Evolutionary conservation across 2,329 filamentous ascomycete species (phyloP).

Genomic region (Akanthomyces dipterigenus): DNA sequence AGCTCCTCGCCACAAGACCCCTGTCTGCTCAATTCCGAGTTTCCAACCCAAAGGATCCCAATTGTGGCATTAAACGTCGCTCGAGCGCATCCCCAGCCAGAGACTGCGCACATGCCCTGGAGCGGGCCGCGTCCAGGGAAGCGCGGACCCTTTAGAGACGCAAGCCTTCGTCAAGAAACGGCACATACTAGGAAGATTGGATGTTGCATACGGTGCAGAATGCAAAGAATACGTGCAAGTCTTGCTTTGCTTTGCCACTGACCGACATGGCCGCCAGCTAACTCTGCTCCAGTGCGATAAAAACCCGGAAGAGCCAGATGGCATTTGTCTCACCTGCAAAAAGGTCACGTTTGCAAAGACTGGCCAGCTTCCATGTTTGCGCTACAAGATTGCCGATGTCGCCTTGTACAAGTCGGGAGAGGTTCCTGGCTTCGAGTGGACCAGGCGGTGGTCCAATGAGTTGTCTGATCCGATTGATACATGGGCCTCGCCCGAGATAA

Average conservation of each 20-base stretch:
- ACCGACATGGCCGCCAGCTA: background rate
- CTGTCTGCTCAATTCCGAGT: background rate
- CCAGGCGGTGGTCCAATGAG: slow-evolving; percentile 49
- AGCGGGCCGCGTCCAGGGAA: slow-evolving; percentile 21
- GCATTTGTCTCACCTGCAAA: slow-evolving; percentile 46
- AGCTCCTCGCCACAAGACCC: background rate
- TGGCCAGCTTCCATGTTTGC: slow-evolving; percentile 49
- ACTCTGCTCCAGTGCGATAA: slow-evolving; percentile 41
- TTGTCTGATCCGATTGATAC: slow-evolving; percentile 48
- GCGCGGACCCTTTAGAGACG: slow-evolving; percentile 49
- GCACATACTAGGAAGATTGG: slow-evolving; percentile 51
- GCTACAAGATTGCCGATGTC: slow-evolving; percentile 55
- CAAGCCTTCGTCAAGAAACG: slow-evolving; percentile 44
- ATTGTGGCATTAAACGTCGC: background rate
- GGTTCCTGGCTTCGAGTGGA: slow-evolving; percentile 54
- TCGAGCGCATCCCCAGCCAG: background rate
- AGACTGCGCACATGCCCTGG: background rate
- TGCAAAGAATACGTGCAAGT: slow-evolving; percentile 53
- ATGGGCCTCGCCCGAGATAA: slow-evolving; percentile 48
- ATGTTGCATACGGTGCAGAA: slow-evolving; percentile 53
- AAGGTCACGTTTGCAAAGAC: slow-evolving; percentile 44
- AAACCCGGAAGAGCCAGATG: slow-evolving; percentile 39
- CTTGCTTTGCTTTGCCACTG: background rate
- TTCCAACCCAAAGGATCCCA: background rate
- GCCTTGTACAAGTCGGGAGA: slow-evolving; percentile 52